Percentiles rank a stretch among this genome's conserved stretches.
phyloP scores from a whole-genome alignment of 177 flowering plant genomes.

The Vitis hybrid region DNA sequence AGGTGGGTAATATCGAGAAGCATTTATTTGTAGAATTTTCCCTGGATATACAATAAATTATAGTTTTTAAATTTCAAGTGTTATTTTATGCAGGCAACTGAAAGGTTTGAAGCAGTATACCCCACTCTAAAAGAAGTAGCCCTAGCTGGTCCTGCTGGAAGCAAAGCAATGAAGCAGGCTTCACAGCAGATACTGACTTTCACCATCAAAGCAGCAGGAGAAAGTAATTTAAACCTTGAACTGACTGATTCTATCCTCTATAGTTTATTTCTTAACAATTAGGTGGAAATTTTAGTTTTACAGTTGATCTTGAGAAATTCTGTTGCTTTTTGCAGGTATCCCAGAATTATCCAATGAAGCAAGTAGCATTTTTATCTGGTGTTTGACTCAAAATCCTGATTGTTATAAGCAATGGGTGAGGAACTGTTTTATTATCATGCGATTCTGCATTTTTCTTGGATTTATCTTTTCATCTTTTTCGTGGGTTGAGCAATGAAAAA shows the following conservation, averaged over 20 bases:
- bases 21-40: not conserved
- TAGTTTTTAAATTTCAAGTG: slow-evolving; percentile 1
- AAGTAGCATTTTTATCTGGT: slow-evolving; percentile 58
- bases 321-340: slow-evolving; percentile 39
- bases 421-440: not conserved
- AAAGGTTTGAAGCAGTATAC: slow-evolving; percentile 88
- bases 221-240: slow-evolving; percentile 41
- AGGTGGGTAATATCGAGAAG: slow-evolving; percentile 47
- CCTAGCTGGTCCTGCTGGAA: slow-evolving; percentile 81
- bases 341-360: slow-evolving; percentile 74
- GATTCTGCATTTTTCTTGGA: not conserved
- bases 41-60: not conserved
- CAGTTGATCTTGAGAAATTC: not conserved
- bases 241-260: not conserved
- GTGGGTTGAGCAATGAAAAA: not conserved
- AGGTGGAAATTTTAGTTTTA: not conserved
- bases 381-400: slow-evolving; percentile 63
- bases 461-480: not conserved
- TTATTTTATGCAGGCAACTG: slow-evolving; percentile 69
- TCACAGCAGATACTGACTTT: slow-evolving; percentile 59
- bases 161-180: slow-evolving; percentile 88
- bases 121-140: slow-evolving; percentile 81
- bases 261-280: not conserved
- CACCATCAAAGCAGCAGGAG: slow-evolving; percentile 62
- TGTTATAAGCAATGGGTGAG: slow-evolving; percentile 90